phyloP scores from a whole-genome alignment of 73 alveolate genomes.

The Paramecium sonneborni region DNA sequence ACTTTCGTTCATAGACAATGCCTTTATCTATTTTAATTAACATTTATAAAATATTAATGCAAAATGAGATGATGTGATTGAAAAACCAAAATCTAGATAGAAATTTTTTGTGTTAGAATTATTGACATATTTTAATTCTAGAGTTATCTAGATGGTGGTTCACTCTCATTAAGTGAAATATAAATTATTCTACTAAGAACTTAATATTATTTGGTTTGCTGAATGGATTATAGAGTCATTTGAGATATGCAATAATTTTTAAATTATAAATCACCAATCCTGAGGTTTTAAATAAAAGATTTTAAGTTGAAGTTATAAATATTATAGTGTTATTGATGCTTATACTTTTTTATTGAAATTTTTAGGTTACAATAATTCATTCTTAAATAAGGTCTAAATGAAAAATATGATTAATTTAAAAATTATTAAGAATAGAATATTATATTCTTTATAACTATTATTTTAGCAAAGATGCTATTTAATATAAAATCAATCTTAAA shows the following conservation, averaged over 20 bases:
- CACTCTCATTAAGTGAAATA: slow-evolving; percentile 16
- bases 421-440: too few relatives aligned
- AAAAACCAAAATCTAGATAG: slow-evolving; percentile 41
- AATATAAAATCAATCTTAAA: slow-evolving; percentile 14
- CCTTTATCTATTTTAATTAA: slow-evolving; percentile 40
- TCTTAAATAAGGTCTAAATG: too few relatives aligned
- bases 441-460: slow-evolving; percentile 35
- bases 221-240: slow-evolving; percentile 90
- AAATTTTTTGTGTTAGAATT: slow-evolving; percentile 52
- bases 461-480: slow-evolving; percentile 59
- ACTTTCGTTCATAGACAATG: slow-evolving; percentile 14
- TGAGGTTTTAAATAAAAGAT: not conserved
- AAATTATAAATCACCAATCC: slow-evolving; percentile 15
- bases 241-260: slow-evolving; percentile 83
- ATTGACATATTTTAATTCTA: slow-evolving; percentile 28
- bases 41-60: slow-evolving; percentile 4
- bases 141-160: not conserved
- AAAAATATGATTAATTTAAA: too few relatives aligned
- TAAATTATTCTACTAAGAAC: slow-evolving; percentile 36
- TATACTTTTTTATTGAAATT: too few relatives aligned
- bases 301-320: slow-evolving; percentile 25
- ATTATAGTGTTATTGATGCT: slow-evolving; percentile 56
- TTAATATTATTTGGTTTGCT: slow-evolving; percentile 81
- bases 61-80: not conserved
- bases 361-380: too few relatives aligned